Conservation (phyloP, 31 red algal species). For the Endocladia muricata region DNA sequence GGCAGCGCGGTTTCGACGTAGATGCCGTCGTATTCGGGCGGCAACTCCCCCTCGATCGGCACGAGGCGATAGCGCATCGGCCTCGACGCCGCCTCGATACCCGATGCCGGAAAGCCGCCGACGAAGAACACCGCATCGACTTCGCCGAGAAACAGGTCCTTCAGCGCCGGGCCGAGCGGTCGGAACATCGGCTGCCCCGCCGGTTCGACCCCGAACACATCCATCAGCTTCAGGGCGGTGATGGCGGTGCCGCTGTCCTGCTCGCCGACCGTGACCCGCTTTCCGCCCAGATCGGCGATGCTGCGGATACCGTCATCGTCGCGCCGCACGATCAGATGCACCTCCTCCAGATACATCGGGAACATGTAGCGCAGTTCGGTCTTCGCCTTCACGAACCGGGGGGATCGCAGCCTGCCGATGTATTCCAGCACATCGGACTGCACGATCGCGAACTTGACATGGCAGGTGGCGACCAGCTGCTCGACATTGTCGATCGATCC, state of each 20-base stretch:
- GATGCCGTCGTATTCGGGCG: too few species aligned
- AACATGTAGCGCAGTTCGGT: slow-evolving; percentile 1
- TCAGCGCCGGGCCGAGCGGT: neutral
- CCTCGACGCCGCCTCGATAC: too few species aligned
- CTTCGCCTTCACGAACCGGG: neutral
- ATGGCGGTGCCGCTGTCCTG: slow-evolving; percentile 2
- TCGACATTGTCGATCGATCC: slow-evolving; percentile 4
- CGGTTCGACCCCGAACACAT: slow-evolving; percentile 1
- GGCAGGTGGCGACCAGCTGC: neutral
- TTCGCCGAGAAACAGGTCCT: neutral
- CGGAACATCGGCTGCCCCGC: neutral
- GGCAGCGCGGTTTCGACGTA: too few species aligned
- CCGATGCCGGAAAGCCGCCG: too few species aligned
- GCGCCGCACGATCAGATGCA: slow-evolving; percentile 2
- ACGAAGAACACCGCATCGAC: slow-evolving; percentile 3
- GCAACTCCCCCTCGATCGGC: too few species aligned
- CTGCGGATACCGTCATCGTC: slow-evolving; percentile 3
- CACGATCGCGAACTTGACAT: slow-evolving; percentile 4
- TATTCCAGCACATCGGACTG: slow-evolving; percentile 4
- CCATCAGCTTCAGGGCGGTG: slow-evolving; percentile 3
- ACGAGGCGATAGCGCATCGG: too few species aligned
- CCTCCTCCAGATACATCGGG: slow-evolving; percentile 3
- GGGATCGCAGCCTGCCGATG: neutral
- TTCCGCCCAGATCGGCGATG: neutral
- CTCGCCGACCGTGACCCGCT: slow-evolving; percentile 1